These are phyloP conservation scores for Saturnispora dispora DNA, from an alignment of 805 yeast genomes.

Conservation along the genomic window DNA sequence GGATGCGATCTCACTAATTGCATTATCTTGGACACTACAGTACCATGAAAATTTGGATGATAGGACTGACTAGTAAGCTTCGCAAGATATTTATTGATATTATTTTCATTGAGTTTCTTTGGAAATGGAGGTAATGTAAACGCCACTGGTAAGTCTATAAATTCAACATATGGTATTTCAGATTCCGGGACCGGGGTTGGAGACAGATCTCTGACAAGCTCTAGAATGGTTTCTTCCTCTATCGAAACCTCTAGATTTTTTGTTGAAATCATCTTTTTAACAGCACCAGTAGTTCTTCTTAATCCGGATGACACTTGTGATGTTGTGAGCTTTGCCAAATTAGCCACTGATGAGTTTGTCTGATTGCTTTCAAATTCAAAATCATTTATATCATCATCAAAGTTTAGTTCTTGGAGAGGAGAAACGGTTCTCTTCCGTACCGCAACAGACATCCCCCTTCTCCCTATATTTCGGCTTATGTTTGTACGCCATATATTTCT, in stretches of 20 bases:
- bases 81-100: conserved; percentile 15
- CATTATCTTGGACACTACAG: conserved; percentile 13
- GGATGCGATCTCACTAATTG: conserved; percentile 14
- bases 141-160: conserved; percentile 14
- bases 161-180: conserved; percentile 16
- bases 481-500: neutral
- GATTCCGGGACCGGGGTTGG: conserved; percentile 17
- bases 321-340: neutral
- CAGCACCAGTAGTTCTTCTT: neutral
- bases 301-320: neutral
- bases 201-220: conserved; percentile 17
- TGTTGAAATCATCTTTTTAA: neutral
- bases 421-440: neutral
- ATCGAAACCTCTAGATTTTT: conserved; percentile 5
- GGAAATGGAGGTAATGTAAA: conserved; percentile 17
- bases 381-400: conserved; percentile 1
- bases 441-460: neutral
- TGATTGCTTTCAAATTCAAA: neutral
- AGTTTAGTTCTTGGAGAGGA: neutral
- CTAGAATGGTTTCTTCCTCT: conserved; percentile 17
- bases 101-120: neutral
- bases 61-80: conserved; percentile 17
- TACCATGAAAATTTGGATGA: conserved; percentile 5
- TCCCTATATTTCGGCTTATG: neutral
- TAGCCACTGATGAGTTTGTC: neutral